Base-by-base conservation (phyloP, 305 asterid species). In the Fraxinus baroniana region DNA sequence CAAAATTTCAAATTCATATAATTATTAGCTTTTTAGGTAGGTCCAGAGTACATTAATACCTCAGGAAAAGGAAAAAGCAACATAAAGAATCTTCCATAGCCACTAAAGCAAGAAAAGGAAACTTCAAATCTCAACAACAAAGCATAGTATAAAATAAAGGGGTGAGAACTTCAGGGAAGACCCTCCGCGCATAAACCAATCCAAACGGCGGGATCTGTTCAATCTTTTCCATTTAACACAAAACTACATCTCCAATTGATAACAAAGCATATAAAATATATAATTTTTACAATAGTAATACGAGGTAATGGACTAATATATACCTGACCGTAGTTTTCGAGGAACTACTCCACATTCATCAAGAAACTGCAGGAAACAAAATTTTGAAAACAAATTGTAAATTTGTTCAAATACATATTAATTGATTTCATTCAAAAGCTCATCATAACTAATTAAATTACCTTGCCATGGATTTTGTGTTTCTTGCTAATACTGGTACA, bases 251-350 rank as follows among this genome's bases (percentile, higher is more conserved):
- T 70, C 80, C 79, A 85, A 81, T 55, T 57, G 41, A 78, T 83
- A 82, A 71, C 35, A 68, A 33, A 66, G 20, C 26, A 55, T n/a
- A 26, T 18, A 57, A 57, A 57, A 57, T 57, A 57, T 18, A 64
- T 13, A n/a, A 60, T 73, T 84, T 46, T 55, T 4, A 12, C 12
- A 73, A 62, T 33, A 78, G 35, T 8, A 57, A 37, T 52, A 76
- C 35, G 46, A 60, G 18, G 44, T 13, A 75, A 44, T 8, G 60
- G 33, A 78, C 46, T 52, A 60, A 74, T 57, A 86, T 92, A 64
- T 75, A 93, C 98, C 95, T 77, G 98, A 92, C 12, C 98, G 92
- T 41, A 85, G 79, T 86, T 91, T 94, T 89, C 90, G 85, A 36
- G 98, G 98, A 89, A 94, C 91, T 17, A 87, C 87, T 82, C 77